Conservation (phyloP, 164 flowering plant species). For the Magnolia sinica region DNA sequence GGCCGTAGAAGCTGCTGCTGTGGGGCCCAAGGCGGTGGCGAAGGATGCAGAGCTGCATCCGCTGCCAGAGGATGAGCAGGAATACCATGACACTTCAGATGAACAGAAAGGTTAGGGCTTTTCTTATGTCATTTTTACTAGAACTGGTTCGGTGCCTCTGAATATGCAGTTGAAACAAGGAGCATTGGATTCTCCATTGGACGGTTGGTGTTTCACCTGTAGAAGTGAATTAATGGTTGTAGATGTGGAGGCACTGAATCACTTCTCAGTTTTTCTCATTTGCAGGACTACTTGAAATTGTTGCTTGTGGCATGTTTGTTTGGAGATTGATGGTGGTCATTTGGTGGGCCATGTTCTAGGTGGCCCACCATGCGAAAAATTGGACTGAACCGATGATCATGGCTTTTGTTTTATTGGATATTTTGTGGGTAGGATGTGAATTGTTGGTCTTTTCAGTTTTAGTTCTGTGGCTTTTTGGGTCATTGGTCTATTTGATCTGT, state of each 20-base stretch:
- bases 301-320: not conserved
- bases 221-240: too few relatives aligned
- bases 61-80: constrained; percentile 43
- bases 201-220: too few relatives aligned
- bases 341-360: not conserved
- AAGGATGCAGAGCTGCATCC: constrained; percentile 29
- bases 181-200: too few relatives aligned
- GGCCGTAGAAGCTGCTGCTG: constrained; percentile 6
- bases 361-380: not conserved
- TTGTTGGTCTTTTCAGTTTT: not conserved
- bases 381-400: not conserved
- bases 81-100: constrained; percentile 43
- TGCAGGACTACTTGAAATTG: not conserved
- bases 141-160: not conserved
- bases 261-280: too few relatives aligned
- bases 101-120: constrained; percentile 29
- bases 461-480: not conserved
- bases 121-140: not conserved
- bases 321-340: not conserved
- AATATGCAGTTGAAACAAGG: not conserved
- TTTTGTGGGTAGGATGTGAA: not conserved
- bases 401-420: not conserved
- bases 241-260: too few relatives aligned
- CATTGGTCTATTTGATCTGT: not conserved
- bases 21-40: not conserved